These are phyloP conservation scores for Zea mays DNA, from an alignment of 176 grass and related monocot genomes.

Conservation along the genomic window DNA sequence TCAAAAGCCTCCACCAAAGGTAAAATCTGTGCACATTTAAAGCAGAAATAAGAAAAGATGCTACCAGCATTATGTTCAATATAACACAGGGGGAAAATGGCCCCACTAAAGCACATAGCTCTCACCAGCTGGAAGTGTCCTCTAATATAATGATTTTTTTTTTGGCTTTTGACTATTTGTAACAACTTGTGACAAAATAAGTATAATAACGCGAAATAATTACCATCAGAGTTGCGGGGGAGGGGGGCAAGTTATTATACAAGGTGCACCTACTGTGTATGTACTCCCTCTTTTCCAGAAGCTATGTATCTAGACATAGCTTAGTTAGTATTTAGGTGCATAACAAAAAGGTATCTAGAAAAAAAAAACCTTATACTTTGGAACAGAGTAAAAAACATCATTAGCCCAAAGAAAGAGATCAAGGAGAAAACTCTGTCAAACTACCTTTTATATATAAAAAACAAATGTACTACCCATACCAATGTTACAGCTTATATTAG, in stretches of 20 bases:
- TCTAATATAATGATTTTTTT: constrained; percentile 18
- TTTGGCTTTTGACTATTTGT: background rate
- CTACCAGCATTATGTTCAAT: constrained; percentile 19
- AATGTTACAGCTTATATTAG: constrained; percentile 4
- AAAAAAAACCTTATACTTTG: background rate
- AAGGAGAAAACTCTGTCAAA: constrained; percentile 5
- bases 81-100: background rate
- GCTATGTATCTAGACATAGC: background rate
- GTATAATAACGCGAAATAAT: constrained; percentile 21
- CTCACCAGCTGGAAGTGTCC: background rate
- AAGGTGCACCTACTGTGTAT: background rate
- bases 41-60: constrained; percentile 39
- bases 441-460: background rate
- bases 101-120: background rate
- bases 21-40: constrained; percentile 57
- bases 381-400: background rate
- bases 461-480: constrained; percentile 10
- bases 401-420: constrained; percentile 12
- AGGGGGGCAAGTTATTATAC: background rate
- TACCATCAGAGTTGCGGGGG: background rate
- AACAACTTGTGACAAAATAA: background rate
- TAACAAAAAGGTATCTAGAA: background rate
- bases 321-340: background rate
- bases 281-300: background rate
- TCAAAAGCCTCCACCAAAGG: constrained; percentile 80